Conservation (phyloP, 106 monocot genomes). For the Hemerocallis citrina region DNA sequence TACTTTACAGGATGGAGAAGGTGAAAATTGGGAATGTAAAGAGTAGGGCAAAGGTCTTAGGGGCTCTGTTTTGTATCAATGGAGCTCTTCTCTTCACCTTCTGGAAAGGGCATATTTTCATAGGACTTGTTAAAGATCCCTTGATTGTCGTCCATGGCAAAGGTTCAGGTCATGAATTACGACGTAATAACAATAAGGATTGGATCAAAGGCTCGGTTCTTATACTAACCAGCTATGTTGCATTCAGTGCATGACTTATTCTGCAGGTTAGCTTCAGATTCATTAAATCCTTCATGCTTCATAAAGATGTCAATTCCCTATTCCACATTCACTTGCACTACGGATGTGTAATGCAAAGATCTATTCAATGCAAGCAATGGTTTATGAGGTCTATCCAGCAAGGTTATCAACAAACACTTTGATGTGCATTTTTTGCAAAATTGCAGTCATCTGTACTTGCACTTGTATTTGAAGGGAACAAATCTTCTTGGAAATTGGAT, state of each 20-base stretch:
- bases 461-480: constrained; percentile 34
- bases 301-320: no score
- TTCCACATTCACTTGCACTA: no score
- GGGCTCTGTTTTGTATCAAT: constrained; percentile 26
- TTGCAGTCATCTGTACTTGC: constrained; percentile 43
- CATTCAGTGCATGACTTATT: constrained; percentile 45
- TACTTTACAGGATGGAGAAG: constrained; percentile 38
- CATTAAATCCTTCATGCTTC: no score
- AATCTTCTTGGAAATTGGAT: constrained; percentile 27
- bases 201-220: constrained; percentile 51
- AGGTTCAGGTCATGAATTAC: neutral
- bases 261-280: constrained; percentile 24
- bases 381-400: constrained; percentile 38
- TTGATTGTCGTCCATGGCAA: constrained; percentile 20
- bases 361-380: constrained; percentile 19
- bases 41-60: constrained; percentile 30
- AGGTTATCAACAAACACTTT: constrained; percentile 37
- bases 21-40: constrained; percentile 10
- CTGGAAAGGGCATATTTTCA: constrained; percentile 34
- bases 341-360: neutral
- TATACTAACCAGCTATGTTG: constrained; percentile 22
- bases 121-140: constrained; percentile 19
- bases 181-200: constrained; percentile 9
- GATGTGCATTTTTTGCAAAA: constrained; percentile 42
- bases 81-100: constrained; percentile 43